phyloP scores from a whole-genome alignment of 371 early-diverging fungal species.

The Polyrhizophydium stewartii region DNA sequence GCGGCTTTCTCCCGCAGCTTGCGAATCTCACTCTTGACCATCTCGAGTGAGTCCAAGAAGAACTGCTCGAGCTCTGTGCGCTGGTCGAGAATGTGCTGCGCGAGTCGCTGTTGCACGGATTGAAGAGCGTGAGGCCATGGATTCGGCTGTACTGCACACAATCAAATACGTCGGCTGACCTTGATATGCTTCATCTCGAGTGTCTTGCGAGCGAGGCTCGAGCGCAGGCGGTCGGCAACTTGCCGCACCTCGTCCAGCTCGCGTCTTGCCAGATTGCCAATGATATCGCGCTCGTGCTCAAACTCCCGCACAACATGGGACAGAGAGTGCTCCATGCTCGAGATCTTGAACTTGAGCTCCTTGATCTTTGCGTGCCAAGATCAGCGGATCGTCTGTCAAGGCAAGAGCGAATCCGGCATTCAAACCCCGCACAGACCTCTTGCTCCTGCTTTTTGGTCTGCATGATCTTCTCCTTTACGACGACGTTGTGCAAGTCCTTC shows the following conservation, averaged over 20 bases:
- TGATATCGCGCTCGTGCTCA: slow-evolving; percentile 43
- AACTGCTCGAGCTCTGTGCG: slow-evolving; percentile 48
- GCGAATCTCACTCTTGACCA: slow-evolving; percentile 31
- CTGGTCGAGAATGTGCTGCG: slow-evolving; percentile 48
- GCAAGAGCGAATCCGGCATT: background rate
- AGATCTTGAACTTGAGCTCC: slow-evolving; percentile 40
- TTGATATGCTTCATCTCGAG: slow-evolving; percentile 49
- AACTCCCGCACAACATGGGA: slow-evolving; percentile 49
- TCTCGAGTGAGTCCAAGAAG: slow-evolving; percentile 53
- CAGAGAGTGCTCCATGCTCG: slow-evolving; percentile 45
- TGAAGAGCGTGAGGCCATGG: too few species aligned
- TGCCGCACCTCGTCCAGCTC: slow-evolving; percentile 42
- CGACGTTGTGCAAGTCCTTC: slow-evolving; percentile 44
- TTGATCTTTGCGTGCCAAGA: slow-evolving; percentile 27
- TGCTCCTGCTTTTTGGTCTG: slow-evolving; percentile 39
- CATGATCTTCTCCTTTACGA: slow-evolving; percentile 52
- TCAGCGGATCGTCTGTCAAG: background rate
- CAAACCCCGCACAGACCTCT: slow-evolving; percentile 23
- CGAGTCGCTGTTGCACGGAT: slow-evolving; percentile 28
- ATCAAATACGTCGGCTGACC: slow-evolving; percentile 14
- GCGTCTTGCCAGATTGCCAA: slow-evolving; percentile 32
- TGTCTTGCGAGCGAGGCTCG: slow-evolving; percentile 28
- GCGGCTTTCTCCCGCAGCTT: slow-evolving; percentile 19
- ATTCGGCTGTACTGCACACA: too few species aligned
- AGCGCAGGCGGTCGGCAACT: slow-evolving; percentile 24